phyloP scores from a whole-genome alignment of 2,329 filamentous ascomycete genomes.

The Geosmithia morbida region DNA sequence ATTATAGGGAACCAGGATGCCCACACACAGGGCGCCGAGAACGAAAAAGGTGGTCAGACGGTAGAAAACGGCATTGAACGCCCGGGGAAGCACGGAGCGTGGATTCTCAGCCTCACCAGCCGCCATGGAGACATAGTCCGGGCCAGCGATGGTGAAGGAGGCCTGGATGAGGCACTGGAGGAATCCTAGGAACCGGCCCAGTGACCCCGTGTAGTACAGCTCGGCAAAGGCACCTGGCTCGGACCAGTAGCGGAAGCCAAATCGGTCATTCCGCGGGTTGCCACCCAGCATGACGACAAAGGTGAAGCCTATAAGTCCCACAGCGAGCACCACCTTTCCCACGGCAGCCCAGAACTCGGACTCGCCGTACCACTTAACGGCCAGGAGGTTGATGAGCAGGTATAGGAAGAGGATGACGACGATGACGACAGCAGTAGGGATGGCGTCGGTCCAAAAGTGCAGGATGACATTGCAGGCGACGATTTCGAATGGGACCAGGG shows the following conservation, averaged over 20 bases:
- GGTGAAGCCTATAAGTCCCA: slow-evolving; percentile 61
- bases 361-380: slow-evolving; percentile 63
- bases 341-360: slow-evolving; percentile 63
- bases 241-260: slow-evolving; percentile 56
- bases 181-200: slow-evolving; percentile 66
- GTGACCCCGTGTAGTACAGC: slow-evolving; percentile 44
- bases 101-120: slow-evolving; percentile 62
- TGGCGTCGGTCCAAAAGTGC: slow-evolving; percentile 45
- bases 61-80: slow-evolving; percentile 69
- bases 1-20: slow-evolving; percentile 57
- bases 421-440: slow-evolving; percentile 47
- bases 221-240: slow-evolving; percentile 57
- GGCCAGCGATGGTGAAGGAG: slow-evolving; percentile 52
- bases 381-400: slow-evolving; percentile 52
- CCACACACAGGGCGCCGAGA: slow-evolving; percentile 56
- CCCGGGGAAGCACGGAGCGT: slow-evolving; percentile 52
- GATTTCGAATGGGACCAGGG: slow-evolving; percentile 53
- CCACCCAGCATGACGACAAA: slow-evolving; percentile 75
- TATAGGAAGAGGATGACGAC: slow-evolving; percentile 33
- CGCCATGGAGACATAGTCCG: slow-evolving; percentile 54
- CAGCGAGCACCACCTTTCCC: slow-evolving; percentile 57
- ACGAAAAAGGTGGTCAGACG: slow-evolving; percentile 64
- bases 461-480: slow-evolving; percentile 50
- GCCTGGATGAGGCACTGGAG: slow-evolving; percentile 60
- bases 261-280: slow-evolving; percentile 57